Base-by-base conservation (phyloP, 108 stramenopile species). In the Nitzschia sp. region DNA sequence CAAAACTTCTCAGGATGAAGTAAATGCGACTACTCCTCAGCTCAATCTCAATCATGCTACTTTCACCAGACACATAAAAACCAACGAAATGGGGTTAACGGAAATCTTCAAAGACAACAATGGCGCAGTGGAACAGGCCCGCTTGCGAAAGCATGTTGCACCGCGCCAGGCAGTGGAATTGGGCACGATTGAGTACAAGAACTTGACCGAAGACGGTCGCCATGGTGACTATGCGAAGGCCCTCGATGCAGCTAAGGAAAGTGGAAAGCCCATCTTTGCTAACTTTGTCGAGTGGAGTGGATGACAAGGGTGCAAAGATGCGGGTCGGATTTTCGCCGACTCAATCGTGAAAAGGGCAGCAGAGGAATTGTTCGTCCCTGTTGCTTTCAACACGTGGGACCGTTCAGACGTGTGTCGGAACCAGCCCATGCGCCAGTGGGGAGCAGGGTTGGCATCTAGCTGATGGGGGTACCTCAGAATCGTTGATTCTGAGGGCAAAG, bases 391-490 rank as follows among this genome's bases (percentile, higher is more conserved):
- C 55, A 80, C 79, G 25, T 78, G 79, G 79, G 79, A 80, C 53
- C 79, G 79, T 1, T n/a, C n/a, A 9, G 51, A 75, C 45, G 13
- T 60, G 5, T 36, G 35, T 3, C 34, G 38, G 25, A 75, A 75
- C 33, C 24, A 66, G 25, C 46, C 79, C 25, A 75, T 80, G 74
- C 31, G 51, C 18, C 21, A 46, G 29, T 80, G 79, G 79, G 79
- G 68, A 30, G 74, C 68, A 33, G 68, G 72, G 18, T 47, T 80
- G 46, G 69, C 60, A 11, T n/a, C 61, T 49, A 46, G 36, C 33
- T 74, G 73, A 69, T 80, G 79, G 79, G 79, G 79, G 33, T 80
- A 80, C 74, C 74, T 80, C 45, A 65, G 79, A 29, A 75, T 80
- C 27, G 48, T 80, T 47, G 67, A 73, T 74, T 51, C 67, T 24